Base-by-base conservation (phyloP, 768 basidiomycete species). In the Russula lepida region DNA sequence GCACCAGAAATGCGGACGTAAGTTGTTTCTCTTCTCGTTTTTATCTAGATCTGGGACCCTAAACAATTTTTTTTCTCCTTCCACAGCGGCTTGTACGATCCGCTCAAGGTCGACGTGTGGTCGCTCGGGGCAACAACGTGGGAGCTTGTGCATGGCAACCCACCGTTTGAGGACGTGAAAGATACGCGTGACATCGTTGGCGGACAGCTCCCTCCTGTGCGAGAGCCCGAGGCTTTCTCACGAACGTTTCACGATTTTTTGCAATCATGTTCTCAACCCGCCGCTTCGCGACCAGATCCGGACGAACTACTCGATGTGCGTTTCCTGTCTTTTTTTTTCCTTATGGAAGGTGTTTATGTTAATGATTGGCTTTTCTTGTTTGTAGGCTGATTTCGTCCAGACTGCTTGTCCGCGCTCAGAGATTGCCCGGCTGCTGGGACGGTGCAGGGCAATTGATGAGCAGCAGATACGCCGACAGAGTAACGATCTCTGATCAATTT, bases 1-100 rank as follows among this genome's bases (percentile, higher is more conserved):
- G 87, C 89, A 25, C 89, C 90, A 28, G 89, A 91, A 74, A 78
- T 90, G 65, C 80, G 88, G 74, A 76, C 70, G 88, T 89, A 69
- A 68, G 86, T 71, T n/a, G n/a, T n/a, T n/a, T 5, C 1, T 5
- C 35, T 19, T 7, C 23, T 21, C n/a, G 8, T 15, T 19, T 7
- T 35, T 27, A 12, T 8, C 21, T 27, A 43, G 41, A 15, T 6
- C 9, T 4, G 19, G 12, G 13, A 1, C 12, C 30, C 35, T 39
- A 21, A 52, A 21, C 9, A 19, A 13, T 2, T n/a, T 23, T n/a
- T n/a, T 32, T 9, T 4, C 27, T 7, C 12, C 27, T 7, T 6
- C n/a, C 6, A 5, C 54, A 66, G 66, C 13, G 66, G 66, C 5
- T 37, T 57, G 39, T 66, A 66, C 35, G 66, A 66, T 15, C 64